Conservation (phyloP, 495 filamentous ascomycete species). For the Hypoxylon rickii region DNA sequence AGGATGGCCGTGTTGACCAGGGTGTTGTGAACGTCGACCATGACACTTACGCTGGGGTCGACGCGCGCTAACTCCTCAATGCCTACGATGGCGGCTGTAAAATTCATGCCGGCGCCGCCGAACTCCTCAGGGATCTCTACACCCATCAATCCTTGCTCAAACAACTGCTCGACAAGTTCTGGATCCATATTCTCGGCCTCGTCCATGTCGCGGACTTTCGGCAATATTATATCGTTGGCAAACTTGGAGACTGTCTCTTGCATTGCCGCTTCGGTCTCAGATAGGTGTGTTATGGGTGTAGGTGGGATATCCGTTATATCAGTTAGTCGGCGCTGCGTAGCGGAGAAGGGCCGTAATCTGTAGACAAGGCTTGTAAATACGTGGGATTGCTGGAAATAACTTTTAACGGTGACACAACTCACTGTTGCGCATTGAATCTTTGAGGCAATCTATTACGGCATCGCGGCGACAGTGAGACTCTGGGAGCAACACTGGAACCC, state of each 20-base stretch:
- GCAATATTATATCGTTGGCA: slow-evolving; percentile 82
- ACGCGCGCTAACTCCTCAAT: slow-evolving; percentile 96
- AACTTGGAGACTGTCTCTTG: slow-evolving; percentile 89
- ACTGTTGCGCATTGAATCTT: slow-evolving; percentile 47
- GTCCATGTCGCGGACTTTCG: slow-evolving; percentile 97
- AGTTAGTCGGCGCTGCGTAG: slow-evolving; percentile 62
- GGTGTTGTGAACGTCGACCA: slow-evolving; percentile 97
- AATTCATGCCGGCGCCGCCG: slow-evolving; percentile 97
- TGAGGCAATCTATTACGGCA: slow-evolving; percentile 42
- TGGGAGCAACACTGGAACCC: slow-evolving; percentile 48
- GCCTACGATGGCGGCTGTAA: slow-evolving; percentile 91
- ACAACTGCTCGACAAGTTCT: slow-evolving; percentile 83
- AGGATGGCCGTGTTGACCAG: slow-evolving; percentile 92
- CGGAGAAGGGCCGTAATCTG: slow-evolving; percentile 67
- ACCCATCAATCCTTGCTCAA: slow-evolving; percentile 97
- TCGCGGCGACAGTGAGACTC: slow-evolving; percentile 51
- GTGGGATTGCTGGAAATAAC: neutral
- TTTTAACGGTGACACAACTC: slow-evolving; percentile 34
- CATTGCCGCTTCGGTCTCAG: slow-evolving; percentile 89
- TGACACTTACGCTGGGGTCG: slow-evolving; percentile 90
- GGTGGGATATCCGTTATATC: slow-evolving; percentile 76
- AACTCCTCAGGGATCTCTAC: slow-evolving; percentile 97
- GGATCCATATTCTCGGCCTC: slow-evolving; percentile 95
- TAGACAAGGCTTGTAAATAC: slow-evolving; percentile 9
- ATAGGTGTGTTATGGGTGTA: slow-evolving; percentile 90